Base-by-base conservation (phyloP, 2,329 filamentous ascomycete species). In the Westerdykella sp. region DNA sequence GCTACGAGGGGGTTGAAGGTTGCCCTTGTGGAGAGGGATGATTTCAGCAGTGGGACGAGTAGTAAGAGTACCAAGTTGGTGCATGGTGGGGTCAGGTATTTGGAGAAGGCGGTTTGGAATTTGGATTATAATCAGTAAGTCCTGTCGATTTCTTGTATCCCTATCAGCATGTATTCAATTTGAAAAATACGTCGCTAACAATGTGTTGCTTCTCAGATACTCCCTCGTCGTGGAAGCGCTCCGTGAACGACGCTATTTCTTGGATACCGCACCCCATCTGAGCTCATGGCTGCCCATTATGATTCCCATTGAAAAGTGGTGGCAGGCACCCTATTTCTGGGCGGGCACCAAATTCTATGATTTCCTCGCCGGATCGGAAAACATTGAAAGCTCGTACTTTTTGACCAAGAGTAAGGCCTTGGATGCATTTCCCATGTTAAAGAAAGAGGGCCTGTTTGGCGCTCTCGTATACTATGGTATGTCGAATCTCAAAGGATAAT, bases 41-140 rank as follows among this genome's bases (percentile, higher is more conserved):
- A 93, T 68, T 93, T 91, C 65, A 83, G 83, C 55, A 78, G 83
- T 49, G 86, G 87, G 23, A 91, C 86, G 34, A 89, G 84, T 71
- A 87, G 84, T 67, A 91, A 91, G 73, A 89, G 84, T 70, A 93
- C 86, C 39, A 93, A 93, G 69, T 75, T 93, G 41, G 87, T 93
- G 14, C 86, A 93, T 68, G 86, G 86, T 54, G 86, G 86, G 60
- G 87, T 93, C 46, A 79, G 86, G 53, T 93, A 91, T 63, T 74
- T 93, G 45, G 87, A 93, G 67, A 93, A 93, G 73, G 86, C 86
- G 42, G 81, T 93, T 39, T 88, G 83, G 82, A 85, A 90, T 64
- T 73, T 91, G 57, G 86, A 93, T 67, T 90, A 89, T 65, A 83
- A 82, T 54, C 86, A 93, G 76, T 85, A 53, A 57, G 69, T 47